These are phyloP conservation scores for Lotmaria passim DNA, from an alignment of 208 protist species.

Conservation along the genomic window DNA sequence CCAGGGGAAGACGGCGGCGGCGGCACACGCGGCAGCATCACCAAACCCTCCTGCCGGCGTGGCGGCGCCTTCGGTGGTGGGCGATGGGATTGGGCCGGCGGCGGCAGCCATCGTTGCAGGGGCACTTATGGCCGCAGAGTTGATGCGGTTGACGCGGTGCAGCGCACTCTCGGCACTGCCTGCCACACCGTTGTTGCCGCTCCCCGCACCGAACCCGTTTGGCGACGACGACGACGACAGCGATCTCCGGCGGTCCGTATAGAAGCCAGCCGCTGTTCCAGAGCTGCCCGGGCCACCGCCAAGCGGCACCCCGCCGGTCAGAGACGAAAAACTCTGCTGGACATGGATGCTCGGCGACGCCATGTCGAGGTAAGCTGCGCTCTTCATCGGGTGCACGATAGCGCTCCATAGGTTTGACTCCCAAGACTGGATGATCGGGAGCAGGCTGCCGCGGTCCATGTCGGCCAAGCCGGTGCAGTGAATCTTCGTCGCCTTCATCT, in stretches of 20 bases:
- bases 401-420: slow-evolving; percentile 46
- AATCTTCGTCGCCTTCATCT: slow-evolving; percentile 48
- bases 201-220: neutral
- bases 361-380: slow-evolving; percentile 48
- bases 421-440: slow-evolving; percentile 45
- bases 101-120: neutral
- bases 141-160: too few species aligned
- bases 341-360: slow-evolving; percentile 37
- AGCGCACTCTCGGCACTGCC: neutral
- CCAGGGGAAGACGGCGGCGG: slow-evolving; percentile 34
- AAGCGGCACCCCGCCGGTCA: neutral
- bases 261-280: neutral
- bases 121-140: too few species aligned
- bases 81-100: neutral
- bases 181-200: neutral
- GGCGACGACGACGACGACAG: neutral
- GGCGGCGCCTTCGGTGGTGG: neutral
- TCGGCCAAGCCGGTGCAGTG: slow-evolving; percentile 58
- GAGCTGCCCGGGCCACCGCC: neutral
- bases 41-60: neutral
- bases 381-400: slow-evolving; percentile 44
- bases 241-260: neutral
- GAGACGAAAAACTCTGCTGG: slow-evolving; percentile 15
- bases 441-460: slow-evolving; percentile 29
- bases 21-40: neutral